Conservation (phyloP, 345 rosid species). For the Syzygium aromaticum region DNA sequence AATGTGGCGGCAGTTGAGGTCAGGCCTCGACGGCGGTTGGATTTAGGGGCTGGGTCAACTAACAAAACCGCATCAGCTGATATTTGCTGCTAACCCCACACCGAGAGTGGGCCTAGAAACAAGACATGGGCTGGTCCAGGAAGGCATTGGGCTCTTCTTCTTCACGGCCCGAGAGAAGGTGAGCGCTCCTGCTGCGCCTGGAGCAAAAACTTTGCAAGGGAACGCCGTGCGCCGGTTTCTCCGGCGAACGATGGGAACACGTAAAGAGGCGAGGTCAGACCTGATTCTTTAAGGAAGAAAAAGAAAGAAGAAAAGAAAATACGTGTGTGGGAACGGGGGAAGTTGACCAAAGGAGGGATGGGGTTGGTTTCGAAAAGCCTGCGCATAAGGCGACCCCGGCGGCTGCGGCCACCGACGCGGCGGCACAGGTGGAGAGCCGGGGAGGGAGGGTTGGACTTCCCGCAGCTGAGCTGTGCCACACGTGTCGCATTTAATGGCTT, state of each 20-base stretch:
- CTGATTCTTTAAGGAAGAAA: neutral
- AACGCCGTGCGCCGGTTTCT: neutral
- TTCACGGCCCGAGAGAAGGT: neutral
- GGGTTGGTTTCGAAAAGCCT: neutral
- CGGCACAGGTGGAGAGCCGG: neutral
- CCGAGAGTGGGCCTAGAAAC: neutral
- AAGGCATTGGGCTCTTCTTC: neutral
- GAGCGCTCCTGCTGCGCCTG: neutral
- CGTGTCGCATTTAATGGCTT: neutral
- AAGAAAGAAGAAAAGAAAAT: neutral
- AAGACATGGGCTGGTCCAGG: neutral
- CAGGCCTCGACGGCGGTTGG: neutral
- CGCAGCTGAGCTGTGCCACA: neutral
- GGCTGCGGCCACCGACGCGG: slow-evolving; percentile 3
- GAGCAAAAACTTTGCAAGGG: neutral
- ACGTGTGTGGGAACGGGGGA: neutral
- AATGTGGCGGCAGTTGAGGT: neutral
- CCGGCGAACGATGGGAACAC: neutral
- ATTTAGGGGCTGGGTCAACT: neutral
- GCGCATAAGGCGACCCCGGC: slow-evolving; percentile 1
- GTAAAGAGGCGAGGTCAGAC: neutral
- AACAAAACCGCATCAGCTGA: neutral
- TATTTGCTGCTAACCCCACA: neutral
- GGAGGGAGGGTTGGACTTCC: neutral
- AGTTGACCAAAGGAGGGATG: neutral